Percentiles rank a stretch among this genome's conserved stretches.
Conservation (phyloP, 148 eudicot species). For the Fallopia convolvulus region DNA sequence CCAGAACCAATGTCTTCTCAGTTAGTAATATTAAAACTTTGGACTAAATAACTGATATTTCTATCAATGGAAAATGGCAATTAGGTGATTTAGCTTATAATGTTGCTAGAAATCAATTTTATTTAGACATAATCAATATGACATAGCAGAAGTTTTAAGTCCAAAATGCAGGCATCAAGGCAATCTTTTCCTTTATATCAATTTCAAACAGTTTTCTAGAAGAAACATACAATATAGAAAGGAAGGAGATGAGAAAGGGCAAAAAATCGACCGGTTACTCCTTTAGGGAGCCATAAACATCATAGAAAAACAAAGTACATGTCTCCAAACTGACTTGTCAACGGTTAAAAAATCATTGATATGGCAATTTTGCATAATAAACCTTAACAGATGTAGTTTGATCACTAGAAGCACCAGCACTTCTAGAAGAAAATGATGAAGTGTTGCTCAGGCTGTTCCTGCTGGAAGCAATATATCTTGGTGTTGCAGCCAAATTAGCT, state of each 20-base stretch:
- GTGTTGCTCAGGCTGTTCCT: constrained; percentile 26
- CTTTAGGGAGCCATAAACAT: not conserved
- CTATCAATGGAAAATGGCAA: not conserved
- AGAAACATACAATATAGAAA: not conserved
- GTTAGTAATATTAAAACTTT: not conserved
- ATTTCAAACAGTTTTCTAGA: not conserved
- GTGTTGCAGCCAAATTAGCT: constrained; percentile 87
- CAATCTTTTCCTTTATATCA: not conserved
- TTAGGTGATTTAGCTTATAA: not conserved
- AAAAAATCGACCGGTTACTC: not conserved
- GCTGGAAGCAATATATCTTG: constrained; percentile 54
- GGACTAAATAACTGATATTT: not conserved
- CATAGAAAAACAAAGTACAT: not conserved
- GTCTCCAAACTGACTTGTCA: not conserved
- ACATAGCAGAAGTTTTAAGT: not conserved
- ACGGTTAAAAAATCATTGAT: not conserved
- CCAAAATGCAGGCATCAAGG: not conserved
- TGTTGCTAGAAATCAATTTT: not conserved
- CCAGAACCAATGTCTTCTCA: not conserved
- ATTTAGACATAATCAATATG: not conserved
- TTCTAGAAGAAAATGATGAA: constrained; percentile 27
- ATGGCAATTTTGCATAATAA: not conserved
- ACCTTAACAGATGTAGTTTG: constrained; percentile 43
- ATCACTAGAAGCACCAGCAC: constrained; percentile 33
- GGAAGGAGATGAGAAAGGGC: not conserved